Evolutionary conservation across 163 green algal genomes (phyloP), one percentile per base, ranked within the genome.

Genomic region (Chlamydomonas reinhardtii): DNA sequence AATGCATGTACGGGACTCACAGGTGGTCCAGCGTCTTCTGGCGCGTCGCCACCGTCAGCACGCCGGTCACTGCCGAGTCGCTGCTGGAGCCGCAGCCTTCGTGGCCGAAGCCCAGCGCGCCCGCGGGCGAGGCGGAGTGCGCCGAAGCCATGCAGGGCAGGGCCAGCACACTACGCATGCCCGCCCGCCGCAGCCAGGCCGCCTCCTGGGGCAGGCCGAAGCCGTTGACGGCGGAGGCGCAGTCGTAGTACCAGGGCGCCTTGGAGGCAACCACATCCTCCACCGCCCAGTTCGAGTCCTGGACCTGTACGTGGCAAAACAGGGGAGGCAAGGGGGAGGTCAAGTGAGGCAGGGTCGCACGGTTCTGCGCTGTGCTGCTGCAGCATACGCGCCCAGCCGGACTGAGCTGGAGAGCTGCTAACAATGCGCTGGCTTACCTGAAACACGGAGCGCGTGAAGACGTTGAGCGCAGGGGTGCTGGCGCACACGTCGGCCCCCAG

Each of bases 171-270:
- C 59, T 75, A 9, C 81, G 81, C 81, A 87, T 87, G 81, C 81
- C 81, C 27, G 35, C 81, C 25, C 81, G 70, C 35, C 71, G 81
- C 71, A 87, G 81, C 81, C 82, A 87, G 32, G n/a, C 22, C 2
- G 69, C 82, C n/a, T 87, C 82, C 59, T 75, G 59, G 32, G 82
- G 82, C 61, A 87, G 71, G n/a, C 82, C 82, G 37, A 56, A 87
- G 37, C 71, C 72, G 72, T 74, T 87, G 59, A 31, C 72, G 9
- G 82, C 72, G 17, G 79, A 77, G 31, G 79, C 79, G 70, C 81
- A 87, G 71, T 87, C 81, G 17, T 87, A 87, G 81, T 87, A 87
- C 81, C 81, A 87, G 35, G 81, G 81, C 12, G 81, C 70, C 9
- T n/a, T 22, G 81, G 56, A 74, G 56, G 35, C 24, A 0, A 74